Percentiles rank a stretch among this genome's conserved stretches.
Conservation (phyloP, 2,329 filamentous ascomycete genomes). For the Talaromyces sp. region DNA sequence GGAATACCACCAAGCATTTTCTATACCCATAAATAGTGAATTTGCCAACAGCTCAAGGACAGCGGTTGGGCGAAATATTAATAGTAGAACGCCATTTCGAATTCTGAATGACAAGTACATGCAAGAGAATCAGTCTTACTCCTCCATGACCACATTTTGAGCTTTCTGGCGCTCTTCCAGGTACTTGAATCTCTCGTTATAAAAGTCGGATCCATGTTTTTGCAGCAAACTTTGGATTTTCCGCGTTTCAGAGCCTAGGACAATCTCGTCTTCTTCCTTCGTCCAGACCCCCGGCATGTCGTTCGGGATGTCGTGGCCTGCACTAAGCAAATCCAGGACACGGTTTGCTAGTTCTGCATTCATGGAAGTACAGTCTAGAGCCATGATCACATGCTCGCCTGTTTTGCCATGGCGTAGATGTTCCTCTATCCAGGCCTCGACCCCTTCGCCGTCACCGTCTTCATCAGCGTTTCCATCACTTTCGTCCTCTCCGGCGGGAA, state of each 20-base stretch:
- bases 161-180: conserved; percentile 14
- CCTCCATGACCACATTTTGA: neutral
- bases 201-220: conserved; percentile 40
- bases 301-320: conserved; percentile 31
- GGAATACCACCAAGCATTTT: neutral
- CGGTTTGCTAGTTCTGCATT: conserved; percentile 31
- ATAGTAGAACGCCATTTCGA: neutral
- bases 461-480: conserved; percentile 6
- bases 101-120: neutral
- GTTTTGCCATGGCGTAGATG: conserved; percentile 25
- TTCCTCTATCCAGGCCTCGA: conserved; percentile 33
- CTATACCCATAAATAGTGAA: neutral
- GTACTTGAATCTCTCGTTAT: conserved; percentile 33
- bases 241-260: conserved; percentile 28
- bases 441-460: conserved; percentile 4
- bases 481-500: conserved; percentile 16
- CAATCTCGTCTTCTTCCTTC: conserved; percentile 35
- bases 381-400: conserved; percentile 25
- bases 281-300: conserved; percentile 45
- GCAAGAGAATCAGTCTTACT: neutral
- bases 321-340: conserved; percentile 26
- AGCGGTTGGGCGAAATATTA: neutral
- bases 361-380: conserved; percentile 37
- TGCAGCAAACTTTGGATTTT: conserved; percentile 29
- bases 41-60: neutral